These are phyloP conservation scores for Dissophora ornata DNA, from an alignment of 192 early-diverging fungal species.

Conservation along the genomic window DNA sequence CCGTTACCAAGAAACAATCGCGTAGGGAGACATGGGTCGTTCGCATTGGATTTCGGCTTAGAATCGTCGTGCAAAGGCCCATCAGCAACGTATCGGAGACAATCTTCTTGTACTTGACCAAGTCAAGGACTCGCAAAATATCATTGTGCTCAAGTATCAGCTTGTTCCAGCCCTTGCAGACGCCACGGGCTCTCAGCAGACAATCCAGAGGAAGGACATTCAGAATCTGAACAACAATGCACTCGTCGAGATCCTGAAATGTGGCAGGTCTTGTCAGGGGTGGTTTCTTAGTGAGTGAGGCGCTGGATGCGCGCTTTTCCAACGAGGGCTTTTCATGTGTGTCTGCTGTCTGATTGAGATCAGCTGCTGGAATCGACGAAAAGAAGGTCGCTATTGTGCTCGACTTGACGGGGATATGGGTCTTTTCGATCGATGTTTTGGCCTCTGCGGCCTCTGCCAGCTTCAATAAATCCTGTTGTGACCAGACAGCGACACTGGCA, in stretches of 20 bases:
- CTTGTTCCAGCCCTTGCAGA: constrained; percentile 56
- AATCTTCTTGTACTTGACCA: constrained; percentile 67
- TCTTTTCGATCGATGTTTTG: constrained; percentile 16
- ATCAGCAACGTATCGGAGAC: constrained; percentile 63
- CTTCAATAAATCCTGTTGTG: constrained; percentile 74
- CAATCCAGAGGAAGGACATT: constrained; percentile 56
- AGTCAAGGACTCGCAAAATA: constrained; percentile 64
- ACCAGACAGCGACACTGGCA: constrained; percentile 84
- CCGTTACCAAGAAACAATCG: constrained; percentile 79
- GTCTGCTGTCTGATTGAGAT: background rate
- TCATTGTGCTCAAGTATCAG: constrained; percentile 57
- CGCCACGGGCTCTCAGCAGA: constrained; percentile 57
- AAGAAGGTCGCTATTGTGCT: too few relatives aligned
- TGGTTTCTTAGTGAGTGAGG: background rate
- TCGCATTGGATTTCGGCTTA: constrained; percentile 55
- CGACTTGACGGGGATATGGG: background rate
- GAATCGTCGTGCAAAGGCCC: constrained; percentile 56
- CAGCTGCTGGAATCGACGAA: background rate
- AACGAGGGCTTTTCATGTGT: background rate
- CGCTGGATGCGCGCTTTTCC: background rate
- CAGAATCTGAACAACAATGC: constrained; percentile 56
- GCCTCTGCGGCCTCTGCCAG: constrained; percentile 63
- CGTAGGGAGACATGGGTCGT: constrained; percentile 55
- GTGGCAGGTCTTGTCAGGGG: constrained; percentile 26
- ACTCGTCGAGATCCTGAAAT: constrained; percentile 43